Evolutionary conservation across 1,284 basidiomycete genomes (phyloP).

Genomic region (Cryptococcus neoformans): DNA sequence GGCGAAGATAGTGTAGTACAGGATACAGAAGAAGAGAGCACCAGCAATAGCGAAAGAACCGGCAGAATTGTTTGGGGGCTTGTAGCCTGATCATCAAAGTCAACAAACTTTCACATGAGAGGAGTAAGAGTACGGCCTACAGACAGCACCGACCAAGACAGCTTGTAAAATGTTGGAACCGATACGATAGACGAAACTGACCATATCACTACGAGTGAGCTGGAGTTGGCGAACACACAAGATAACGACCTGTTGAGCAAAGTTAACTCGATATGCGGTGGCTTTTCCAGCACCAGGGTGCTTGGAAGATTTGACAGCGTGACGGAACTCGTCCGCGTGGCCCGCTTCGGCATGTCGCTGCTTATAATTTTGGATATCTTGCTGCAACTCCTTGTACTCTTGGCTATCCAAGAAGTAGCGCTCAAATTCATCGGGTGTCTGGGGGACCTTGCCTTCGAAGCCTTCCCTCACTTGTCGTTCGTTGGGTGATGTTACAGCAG

Average conservation of each 20-base stretch:
- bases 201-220: neutral
- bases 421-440: neutral
- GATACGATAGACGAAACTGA: neutral
- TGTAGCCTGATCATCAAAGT: constrained; percentile 17
- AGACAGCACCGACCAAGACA: neutral
- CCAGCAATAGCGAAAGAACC: constrained; percentile 86
- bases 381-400: neutral
- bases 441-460: neutral
- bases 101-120: neutral
- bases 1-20: constrained; percentile 48
- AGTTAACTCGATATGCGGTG: constrained; percentile 82
- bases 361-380: neutral
- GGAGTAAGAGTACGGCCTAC: constrained; percentile 59
- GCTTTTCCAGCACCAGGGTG: constrained; percentile 74
- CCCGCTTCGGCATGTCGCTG: neutral
- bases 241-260: constrained; percentile 67
- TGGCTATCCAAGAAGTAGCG: neutral
- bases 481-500: neutral
- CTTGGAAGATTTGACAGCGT: constrained; percentile 52
- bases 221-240: constrained; percentile 63
- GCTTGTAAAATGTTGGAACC: neutral
- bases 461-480: neutral
- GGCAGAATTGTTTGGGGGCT: constrained; percentile 66
- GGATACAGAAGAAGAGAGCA: constrained; percentile 70
- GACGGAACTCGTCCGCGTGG: neutral